Conservation (phyloP, 2,329 filamentous ascomycete species). For the Trichophyton benhamiae region DNA sequence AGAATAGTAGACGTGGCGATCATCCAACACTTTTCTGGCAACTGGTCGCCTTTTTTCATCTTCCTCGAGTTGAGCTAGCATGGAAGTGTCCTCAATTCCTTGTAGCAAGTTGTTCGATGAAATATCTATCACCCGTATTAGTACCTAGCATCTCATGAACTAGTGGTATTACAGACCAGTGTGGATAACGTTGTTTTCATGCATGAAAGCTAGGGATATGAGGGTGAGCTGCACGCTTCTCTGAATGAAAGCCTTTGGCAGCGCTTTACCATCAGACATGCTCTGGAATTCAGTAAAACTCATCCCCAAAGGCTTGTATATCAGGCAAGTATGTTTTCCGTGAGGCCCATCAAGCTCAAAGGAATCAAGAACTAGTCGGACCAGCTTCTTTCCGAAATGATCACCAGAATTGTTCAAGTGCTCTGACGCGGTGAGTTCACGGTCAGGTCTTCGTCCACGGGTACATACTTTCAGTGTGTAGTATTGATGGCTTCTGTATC, state of each 20-base stretch:
- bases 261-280: constrained; percentile 2
- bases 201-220: constrained; percentile 5
- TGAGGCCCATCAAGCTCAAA: constrained; percentile 8
- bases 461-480: not conserved
- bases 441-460: not conserved
- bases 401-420: not conserved
- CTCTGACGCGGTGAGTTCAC: not conserved
- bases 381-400: constrained; percentile 8
- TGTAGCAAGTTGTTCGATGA: constrained; percentile 23
- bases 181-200: constrained; percentile 6
- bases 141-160: not conserved
- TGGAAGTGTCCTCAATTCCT: constrained; percentile 5
- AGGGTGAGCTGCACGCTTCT: constrained; percentile 10
- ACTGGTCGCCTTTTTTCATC: constrained; percentile 8
- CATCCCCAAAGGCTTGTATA: constrained; percentile 11
- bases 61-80: constrained; percentile 10
- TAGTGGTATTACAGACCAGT: constrained; percentile 8
- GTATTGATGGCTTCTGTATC: not conserved
- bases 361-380: constrained; percentile 11
- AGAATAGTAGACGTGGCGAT: constrained; percentile 10
- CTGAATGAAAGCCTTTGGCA: constrained; percentile 9
- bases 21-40: constrained; percentile 9
- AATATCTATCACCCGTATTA: constrained; percentile 16
- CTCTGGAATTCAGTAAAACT: constrained; percentile 10
- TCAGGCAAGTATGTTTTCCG: constrained; percentile 10